Percentiles rank a stretch among this genome's conserved stretches.
phyloP scores from a whole-genome alignment of 2,329 filamentous ascomycete genomes.

The Hirsutella thompsonii region DNA sequence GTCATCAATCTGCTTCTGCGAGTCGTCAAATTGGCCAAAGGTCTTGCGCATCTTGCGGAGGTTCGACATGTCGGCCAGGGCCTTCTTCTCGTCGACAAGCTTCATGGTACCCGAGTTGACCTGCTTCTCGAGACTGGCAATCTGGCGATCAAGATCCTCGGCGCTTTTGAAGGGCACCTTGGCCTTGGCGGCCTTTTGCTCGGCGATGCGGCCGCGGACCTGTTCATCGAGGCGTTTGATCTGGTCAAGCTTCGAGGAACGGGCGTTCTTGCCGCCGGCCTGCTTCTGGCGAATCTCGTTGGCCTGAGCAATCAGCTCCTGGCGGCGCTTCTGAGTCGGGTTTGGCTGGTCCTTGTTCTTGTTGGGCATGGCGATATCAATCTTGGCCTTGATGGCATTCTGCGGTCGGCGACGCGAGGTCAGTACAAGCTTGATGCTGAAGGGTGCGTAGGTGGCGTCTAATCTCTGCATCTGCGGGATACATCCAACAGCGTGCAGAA shows the following conservation, averaged over 20 bases:
- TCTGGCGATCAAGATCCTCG: conserved; percentile 78
- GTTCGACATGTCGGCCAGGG: conserved; percentile 66
- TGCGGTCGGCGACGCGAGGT: conserved; percentile 23
- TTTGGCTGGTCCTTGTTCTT: conserved; percentile 67
- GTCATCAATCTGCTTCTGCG: conserved; percentile 81
- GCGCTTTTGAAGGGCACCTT: conserved; percentile 75
- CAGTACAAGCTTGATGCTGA: too few species aligned
- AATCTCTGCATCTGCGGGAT: not conserved
- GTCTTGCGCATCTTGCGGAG: conserved; percentile 84
- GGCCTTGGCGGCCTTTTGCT: conserved; percentile 75
- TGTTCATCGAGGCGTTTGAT: conserved; percentile 87
- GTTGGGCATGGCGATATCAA: conserved; percentile 67
- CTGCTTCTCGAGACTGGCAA: conserved; percentile 67
- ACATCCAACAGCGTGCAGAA: not conserved
- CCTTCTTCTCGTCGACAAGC: conserved; percentile 95
- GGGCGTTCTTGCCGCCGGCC: conserved; percentile 72
- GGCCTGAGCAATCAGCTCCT: conserved; percentile 73
- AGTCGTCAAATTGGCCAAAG: conserved; percentile 72
- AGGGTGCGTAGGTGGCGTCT: not conserved
- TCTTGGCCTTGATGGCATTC: conserved; percentile 79
- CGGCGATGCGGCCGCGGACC: conserved; percentile 69
- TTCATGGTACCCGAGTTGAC: conserved; percentile 87
- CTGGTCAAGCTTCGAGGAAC: conserved; percentile 69
- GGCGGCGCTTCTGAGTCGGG: conserved; percentile 67
- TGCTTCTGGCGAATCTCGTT: conserved; percentile 80